Evolutionary conservation across 257 asterid species (phyloP).

Genomic region (Solanum bulbocastanum): DNA sequence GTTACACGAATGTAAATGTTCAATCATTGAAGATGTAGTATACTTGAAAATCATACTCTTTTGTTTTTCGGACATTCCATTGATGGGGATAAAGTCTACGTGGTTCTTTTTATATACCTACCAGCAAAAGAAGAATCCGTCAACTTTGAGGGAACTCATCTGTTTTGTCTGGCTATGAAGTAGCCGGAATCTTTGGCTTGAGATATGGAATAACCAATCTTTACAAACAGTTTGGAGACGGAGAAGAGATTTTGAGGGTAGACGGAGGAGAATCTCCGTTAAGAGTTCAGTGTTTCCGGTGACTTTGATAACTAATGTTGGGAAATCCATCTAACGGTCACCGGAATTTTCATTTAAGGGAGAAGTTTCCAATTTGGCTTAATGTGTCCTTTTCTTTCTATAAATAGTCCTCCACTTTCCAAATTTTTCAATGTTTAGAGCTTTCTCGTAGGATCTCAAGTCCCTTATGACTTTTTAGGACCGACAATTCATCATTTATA

Average conservation of each 20-base stretch:
- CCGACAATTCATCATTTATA: too few relatives aligned
- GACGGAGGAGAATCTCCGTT: neutral
- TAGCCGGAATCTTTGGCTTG: neutral
- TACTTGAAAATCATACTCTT: neutral
- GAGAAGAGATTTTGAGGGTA: constrained; percentile 7
- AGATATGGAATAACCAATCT: neutral
- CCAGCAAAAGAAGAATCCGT: neutral
- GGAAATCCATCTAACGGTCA: neutral
- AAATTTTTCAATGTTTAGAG: too few relatives aligned
- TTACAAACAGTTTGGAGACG: neutral
- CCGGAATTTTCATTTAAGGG: neutral
- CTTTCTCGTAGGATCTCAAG: too few relatives aligned
- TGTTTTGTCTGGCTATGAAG: neutral
- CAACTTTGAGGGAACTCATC: neutral
- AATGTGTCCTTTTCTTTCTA: too few relatives aligned
- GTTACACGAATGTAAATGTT: neutral
- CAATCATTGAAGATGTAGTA: neutral
- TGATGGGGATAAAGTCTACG: neutral
- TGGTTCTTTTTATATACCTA: neutral
- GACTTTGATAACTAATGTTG: neutral
- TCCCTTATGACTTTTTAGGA: too few relatives aligned
- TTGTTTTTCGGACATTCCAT: neutral
- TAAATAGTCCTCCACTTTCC: too few relatives aligned
- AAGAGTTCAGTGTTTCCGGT: neutral
- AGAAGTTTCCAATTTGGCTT: too few relatives aligned